phyloP scores from a whole-genome alignment of 1,284 basidiomycete species.

The Schizophyllum commune region DNA sequence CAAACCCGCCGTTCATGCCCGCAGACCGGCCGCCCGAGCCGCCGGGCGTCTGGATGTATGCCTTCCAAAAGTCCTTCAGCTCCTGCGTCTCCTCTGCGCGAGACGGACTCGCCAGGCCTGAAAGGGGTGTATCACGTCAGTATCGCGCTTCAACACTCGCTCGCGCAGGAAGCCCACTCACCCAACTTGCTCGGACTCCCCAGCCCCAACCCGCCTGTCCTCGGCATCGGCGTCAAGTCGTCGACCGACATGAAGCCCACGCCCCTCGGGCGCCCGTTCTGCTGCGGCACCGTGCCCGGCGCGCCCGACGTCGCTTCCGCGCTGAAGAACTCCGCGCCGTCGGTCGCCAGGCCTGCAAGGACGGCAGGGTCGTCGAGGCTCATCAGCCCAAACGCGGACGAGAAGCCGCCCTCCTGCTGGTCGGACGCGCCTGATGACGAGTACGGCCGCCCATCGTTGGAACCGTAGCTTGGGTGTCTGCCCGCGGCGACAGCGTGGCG shows the following conservation, averaged over 20 bases:
- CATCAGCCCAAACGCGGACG: constrained; percentile 63
- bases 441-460: constrained; percentile 11
- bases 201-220: not conserved
- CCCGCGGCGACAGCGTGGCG: constrained; percentile 1
- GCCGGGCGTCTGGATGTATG: constrained; percentile 65
- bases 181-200: not conserved
- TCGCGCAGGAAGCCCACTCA: not conserved
- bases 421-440: not conserved
- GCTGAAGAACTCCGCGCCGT: constrained; percentile 53
- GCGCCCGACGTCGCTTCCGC: not conserved
- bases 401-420: constrained; percentile 40
- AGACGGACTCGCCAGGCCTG: constrained; percentile 13
- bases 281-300: not conserved
- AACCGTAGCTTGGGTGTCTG: not conserved
- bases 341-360: constrained; percentile 47
- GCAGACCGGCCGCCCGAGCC: constrained; percentile 11
- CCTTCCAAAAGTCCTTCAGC: constrained; percentile 65
- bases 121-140: not conserved
- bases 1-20: not conserved
- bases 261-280: not conserved
- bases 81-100: constrained; percentile 47
- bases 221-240: not conserved
- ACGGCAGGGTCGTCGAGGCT: constrained; percentile 61
- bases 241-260: not conserved
- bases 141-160: not conserved